Conservation (phyloP, 345 rosid species). For the Melaleuca quinquenervia region DNA sequence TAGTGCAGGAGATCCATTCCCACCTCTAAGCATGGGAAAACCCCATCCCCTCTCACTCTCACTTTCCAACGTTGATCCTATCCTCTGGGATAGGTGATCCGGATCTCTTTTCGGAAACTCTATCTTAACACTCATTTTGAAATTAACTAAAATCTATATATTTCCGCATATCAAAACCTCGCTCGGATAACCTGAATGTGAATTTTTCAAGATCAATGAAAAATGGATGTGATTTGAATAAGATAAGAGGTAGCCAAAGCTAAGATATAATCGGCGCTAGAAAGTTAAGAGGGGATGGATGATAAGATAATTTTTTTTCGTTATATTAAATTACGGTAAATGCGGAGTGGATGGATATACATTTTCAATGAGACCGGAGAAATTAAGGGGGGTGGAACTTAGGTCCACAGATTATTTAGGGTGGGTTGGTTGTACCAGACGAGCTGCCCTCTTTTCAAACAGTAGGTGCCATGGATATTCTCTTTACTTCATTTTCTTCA, state of each 20-base stretch:
- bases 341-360: accelerated
- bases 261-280: accelerated
- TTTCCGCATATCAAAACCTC: no score
- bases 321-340: neutral
- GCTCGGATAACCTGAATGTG: no score
- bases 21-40: no score
- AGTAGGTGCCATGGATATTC: neutral
- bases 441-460: neutral
- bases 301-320: neutral
- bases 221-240: no score
- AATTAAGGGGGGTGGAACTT: neutral
- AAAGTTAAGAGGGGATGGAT: accelerated
- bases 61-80: no score
- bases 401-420: neutral
- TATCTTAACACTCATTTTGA: no score
- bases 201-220: no score
- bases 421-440: neutral
- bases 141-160: no score
- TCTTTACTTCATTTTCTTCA: neutral
- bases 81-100: no score
- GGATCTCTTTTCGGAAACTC: no score
- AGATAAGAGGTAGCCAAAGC: neutral
- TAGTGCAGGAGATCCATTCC: no score
- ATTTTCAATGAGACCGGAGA: neutral
- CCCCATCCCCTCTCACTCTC: no score